Conservation (phyloP, 192 early-diverging fungal species). For the Dissophora globulifera region DNA sequence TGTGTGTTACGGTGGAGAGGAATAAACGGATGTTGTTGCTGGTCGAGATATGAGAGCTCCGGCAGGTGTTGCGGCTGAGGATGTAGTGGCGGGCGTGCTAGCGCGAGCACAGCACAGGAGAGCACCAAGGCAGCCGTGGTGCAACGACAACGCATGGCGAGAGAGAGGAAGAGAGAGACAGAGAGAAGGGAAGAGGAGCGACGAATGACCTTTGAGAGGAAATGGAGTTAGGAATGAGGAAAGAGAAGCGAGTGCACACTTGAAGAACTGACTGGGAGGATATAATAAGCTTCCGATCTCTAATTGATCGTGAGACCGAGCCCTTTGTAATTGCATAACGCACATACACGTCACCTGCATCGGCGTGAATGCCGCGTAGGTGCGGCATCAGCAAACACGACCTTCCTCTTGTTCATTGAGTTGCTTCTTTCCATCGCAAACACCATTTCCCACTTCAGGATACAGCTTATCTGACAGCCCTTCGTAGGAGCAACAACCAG, state of each 20-base stretch:
- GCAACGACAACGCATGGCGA: constrained; percentile 12
- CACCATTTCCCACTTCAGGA: background rate
- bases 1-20: background rate
- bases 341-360: constrained; percentile 12
- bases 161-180: constrained; percentile 1
- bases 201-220: no score
- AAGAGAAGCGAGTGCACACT: no score
- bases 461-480: background rate
- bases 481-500: background rate
- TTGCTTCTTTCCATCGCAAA: no score
- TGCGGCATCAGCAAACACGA: no score
- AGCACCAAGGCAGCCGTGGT: constrained; percentile 19
- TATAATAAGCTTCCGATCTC: no score
- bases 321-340: constrained; percentile 5
- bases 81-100: constrained; percentile 28
- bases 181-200: background rate
- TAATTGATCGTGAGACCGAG: background rate
- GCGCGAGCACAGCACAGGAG: constrained; percentile 9
- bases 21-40: constrained; percentile 17
- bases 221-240: no score
- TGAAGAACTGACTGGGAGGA: no score
- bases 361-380: no score
- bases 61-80: constrained; percentile 1
- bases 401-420: no score
- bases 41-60: background rate